Conservation (phyloP, 208 protist genomes). For the Acanthamoeba quina region DNA sequence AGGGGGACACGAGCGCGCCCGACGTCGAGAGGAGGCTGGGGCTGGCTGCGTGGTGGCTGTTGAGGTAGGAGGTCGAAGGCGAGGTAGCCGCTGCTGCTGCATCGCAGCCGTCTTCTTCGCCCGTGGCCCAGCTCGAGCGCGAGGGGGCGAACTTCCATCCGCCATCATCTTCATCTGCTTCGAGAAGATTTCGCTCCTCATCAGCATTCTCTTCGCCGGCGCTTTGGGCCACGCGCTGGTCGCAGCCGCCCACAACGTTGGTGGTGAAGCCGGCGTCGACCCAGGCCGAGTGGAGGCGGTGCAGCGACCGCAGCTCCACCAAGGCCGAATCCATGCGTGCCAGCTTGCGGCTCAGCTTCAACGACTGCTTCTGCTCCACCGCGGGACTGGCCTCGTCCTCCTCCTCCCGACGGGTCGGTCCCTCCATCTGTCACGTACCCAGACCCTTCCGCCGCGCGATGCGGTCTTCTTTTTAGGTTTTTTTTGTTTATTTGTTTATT, state of each 20-base stretch:
- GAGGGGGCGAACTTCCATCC: constrained; percentile 12
- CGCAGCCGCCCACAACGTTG: neutral
- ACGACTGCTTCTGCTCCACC: neutral
- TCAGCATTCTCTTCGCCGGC: neutral
- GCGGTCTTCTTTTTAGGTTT: too few relatives aligned
- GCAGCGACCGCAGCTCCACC: constrained; percentile 23
- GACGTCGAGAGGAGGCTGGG: neutral
- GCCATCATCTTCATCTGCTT: neutral
- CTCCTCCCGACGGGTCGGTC: neutral
- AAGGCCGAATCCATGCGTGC: constrained; percentile 14
- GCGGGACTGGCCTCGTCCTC: neutral
- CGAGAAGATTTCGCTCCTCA: neutral
- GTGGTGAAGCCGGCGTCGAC: constrained; percentile 30
- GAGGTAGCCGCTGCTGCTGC: neutral
- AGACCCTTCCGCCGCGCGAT: too few relatives aligned
- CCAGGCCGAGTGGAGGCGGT: constrained; percentile 51
- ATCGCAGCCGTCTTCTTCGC: neutral
- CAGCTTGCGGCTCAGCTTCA: constrained; percentile 19
- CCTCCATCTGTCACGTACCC: neutral
- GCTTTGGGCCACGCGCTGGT: neutral
- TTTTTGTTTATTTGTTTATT: neutral
- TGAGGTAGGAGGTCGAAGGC: neutral
- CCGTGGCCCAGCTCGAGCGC: constrained; percentile 32
- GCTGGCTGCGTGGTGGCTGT: neutral
- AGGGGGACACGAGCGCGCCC: too few relatives aligned